Evolutionary conservation across 805 yeast genomes (phyloP), one percentile per base, ranked within the genome.

Genomic region (Schwanniomyces sp.): DNA sequence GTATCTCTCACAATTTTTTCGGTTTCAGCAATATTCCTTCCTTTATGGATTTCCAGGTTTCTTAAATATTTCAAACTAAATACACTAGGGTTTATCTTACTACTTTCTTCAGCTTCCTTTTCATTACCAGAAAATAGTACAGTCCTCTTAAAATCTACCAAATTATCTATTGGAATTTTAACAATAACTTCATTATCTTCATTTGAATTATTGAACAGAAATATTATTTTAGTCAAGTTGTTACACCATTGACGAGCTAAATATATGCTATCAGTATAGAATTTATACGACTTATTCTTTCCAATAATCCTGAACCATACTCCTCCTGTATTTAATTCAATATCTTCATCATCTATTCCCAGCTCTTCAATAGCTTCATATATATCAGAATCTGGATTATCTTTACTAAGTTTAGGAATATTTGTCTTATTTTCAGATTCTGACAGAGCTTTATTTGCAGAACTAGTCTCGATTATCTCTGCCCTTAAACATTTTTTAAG

Each of bases 201-300:
- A 62, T 88, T 87, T 45, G 86, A 76, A 36, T 86, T 77, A 1
- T 91, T 76, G 16, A 64, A 53, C 45, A 64, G 66, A 66, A 92
- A 92, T 1, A 89, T 82, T 45, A 85, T 85, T 57, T 87, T 89
- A 53, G 86, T 88, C 39, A 92, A 65, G 8, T 78, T 69, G 44
- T 84, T 82, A 40, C 81, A 84, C 98, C 98, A 92, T 14, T 84
- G 79, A 49, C 87, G 76, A 0, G 97, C 97, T 6, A 85, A 70
- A 51, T 76, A 82, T 12, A 79, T 66, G 21, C 86, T 82, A 58
- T 91, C 97, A 2, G 95, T 87, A 51, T 79, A 77, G 55, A 91
- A 86, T 36, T 76, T 74, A 62, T 84, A 84, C 0, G 80, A 75
- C 52, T 81, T 78, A 27, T 76, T 72, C 37, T 76, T 81, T 1